Conservation (phyloP, 164 flowering plant species). For the Umbilicus rupestris region DNA sequence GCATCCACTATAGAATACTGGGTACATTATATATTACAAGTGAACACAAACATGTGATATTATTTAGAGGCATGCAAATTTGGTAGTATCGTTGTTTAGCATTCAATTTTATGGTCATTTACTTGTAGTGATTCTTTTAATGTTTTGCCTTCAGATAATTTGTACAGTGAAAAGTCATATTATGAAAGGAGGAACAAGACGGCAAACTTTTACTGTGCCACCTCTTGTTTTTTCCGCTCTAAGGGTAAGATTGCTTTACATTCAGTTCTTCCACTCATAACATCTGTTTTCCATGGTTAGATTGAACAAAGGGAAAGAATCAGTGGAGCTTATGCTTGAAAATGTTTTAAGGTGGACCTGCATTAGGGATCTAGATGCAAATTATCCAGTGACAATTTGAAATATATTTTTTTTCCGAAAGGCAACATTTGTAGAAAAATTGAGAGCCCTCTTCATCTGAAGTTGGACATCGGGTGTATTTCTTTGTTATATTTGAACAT, state of each 20-base stretch:
- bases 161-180: conserved; percentile 43
- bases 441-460: no score
- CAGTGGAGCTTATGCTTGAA: no score
- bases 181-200: conserved; percentile 46
- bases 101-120: neutral
- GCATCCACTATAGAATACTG: no score
- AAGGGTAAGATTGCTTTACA: conserved; percentile 33
- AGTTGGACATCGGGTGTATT: no score
- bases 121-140: neutral
- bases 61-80: neutral
- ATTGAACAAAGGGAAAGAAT: neutral
- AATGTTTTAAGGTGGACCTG: no score
- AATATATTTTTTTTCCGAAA: no score
- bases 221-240: conserved; percentile 55
- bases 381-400: no score
- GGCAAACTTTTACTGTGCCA: conserved; percentile 58
- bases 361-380: no score
- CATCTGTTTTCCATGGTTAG: neutral
- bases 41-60: neutral
- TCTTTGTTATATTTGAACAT: no score
- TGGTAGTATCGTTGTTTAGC: neutral
- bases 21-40: neutral
- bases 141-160: conserved; percentile 21
- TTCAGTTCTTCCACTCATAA: neutral
- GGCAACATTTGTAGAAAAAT: neutral